A percentile compares a stretch with the other conserved stretches of the same genome.
Conservation (phyloP, 2,329 filamentous ascomycete genomes). For the Colletotrichum shisoi region DNA sequence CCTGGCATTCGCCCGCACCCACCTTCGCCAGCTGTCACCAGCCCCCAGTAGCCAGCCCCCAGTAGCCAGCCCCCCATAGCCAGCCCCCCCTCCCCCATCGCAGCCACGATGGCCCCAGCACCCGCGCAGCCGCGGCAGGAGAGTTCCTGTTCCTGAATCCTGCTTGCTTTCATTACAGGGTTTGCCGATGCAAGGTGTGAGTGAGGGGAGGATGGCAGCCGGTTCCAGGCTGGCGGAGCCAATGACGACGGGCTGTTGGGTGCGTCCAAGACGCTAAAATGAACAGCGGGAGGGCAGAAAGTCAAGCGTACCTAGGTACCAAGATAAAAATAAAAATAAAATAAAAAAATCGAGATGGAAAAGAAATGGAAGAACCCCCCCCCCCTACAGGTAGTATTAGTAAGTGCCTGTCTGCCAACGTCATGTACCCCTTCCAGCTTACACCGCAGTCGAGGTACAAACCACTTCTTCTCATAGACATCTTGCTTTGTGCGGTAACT, state of each 20-base stretch:
- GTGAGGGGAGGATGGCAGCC: slow-evolving; percentile 11
- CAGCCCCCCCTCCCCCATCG: too few species aligned
- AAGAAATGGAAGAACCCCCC: not conserved
- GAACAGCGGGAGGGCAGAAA: not conserved
- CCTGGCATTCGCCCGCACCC: not conserved
- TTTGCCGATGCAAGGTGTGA: slow-evolving; percentile 9
- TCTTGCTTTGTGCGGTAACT: too few species aligned
- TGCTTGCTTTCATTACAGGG: slow-evolving; percentile 31
- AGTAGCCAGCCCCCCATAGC: not conserved
- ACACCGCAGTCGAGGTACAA: not conserved
- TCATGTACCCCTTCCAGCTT: not conserved
- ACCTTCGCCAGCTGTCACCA: slow-evolving; percentile 9
- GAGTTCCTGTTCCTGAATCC: slow-evolving; percentile 31
- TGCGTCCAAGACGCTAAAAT: slow-evolving; percentile 16
- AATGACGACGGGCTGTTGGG: slow-evolving; percentile 22
- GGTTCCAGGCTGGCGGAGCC: slow-evolving; percentile 32
- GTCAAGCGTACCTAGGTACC: not conserved
- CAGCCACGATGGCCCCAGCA: slow-evolving; percentile 18
- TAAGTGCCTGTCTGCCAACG: not conserved
- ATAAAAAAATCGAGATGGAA: not conserved
- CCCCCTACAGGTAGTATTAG: not conserved
- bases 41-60: slow-evolving; percentile 14
- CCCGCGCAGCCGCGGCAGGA: slow-evolving; percentile 7
- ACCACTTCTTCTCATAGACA: too few species aligned
- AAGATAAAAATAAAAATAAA: not conserved